phyloP scores from a whole-genome alignment of 306 rosid species.

The Prunus armeniaca region DNA sequence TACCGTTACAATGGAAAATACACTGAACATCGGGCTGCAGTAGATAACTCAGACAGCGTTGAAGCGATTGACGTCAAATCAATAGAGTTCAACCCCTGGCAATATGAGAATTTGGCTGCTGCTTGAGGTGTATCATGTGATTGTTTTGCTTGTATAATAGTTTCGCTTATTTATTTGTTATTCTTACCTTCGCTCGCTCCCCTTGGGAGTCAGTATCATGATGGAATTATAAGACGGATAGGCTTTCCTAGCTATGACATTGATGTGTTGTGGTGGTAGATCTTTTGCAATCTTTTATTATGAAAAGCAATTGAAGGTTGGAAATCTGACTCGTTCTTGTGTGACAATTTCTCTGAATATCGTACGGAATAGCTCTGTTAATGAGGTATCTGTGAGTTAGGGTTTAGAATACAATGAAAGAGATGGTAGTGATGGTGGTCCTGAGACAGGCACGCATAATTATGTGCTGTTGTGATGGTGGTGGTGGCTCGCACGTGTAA shows the following conservation, averaged over 20 bases:
- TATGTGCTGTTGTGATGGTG: background rate
- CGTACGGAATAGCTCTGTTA: background rate
- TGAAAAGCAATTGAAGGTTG: background rate
- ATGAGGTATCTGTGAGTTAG: too few species aligned
- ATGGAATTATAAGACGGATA: slow-evolving; percentile 1
- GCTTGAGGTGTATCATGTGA: slow-evolving; percentile 21
- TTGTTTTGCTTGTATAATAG: slow-evolving; percentile 17
- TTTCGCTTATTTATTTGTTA: slow-evolving; percentile 1
- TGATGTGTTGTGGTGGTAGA: background rate
- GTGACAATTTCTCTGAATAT: background rate
- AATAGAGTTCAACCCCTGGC: slow-evolving; percentile 79
- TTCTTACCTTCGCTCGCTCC: background rate
- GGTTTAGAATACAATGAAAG: background rate
- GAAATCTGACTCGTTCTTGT: background rate
- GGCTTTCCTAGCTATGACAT: slow-evolving; percentile 19
- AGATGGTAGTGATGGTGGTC: too few species aligned
- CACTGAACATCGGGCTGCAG: slow-evolving; percentile 44
- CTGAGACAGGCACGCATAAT: too few species aligned
- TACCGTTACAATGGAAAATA: slow-evolving; percentile 73
- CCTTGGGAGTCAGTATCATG: background rate
- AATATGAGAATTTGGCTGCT: slow-evolving; percentile 44
- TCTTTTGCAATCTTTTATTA: background rate
- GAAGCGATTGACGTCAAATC: slow-evolving; percentile 38
- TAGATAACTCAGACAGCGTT: slow-evolving; percentile 41
- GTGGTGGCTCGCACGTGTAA: background rate